Base-by-base conservation (phyloP, 2,329 filamentous ascomycete genomes). In the Erysiphe pulchra region DNA sequence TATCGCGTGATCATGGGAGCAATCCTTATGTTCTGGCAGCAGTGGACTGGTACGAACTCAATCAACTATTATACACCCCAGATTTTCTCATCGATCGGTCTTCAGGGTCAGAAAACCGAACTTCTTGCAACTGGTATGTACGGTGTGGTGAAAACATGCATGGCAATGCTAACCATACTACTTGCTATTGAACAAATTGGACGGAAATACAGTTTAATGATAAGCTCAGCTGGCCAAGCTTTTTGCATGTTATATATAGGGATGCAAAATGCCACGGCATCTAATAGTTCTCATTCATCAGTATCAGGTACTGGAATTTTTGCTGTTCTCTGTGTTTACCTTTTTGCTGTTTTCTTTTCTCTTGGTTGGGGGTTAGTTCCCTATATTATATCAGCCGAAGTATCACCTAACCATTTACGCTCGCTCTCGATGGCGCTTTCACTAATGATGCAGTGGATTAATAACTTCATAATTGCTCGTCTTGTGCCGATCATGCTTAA, bases 91-190 rank as follows among this genome's bases (percentile, higher is more conserved):
- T 67, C 72, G 51, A 64, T 82, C 2, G 78, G 78, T 16, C 65
- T 83, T 52, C 59, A 57, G 20, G 65, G 65, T 12, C 73, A 68
- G 6, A 58, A 67, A 36, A 66, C 69, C 37, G 71, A 70, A 16
- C 69, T 83, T 20, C 80, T 83, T 56, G 77, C 79, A 4, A 82
- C 78, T 0, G 78, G 79, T 37, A 70, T 83, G 51, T 83, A 82
- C 56, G 78, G 78, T 24, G 68, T 82, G 46, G 71, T 80, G 47
- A 83, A 83, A 59, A 74, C 77, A 60, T 60, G 65, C 10, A 70
- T 72, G 36, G 80, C 75, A 55, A 65, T 68, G 5, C 55, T 66
- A 45, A 83, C 82, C 63, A 65, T 83, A 24, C 56, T 77, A 51
- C 75, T 80, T 52, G 69, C 71, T 13, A 75, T 75, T 48, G 79